Percentiles rank a stretch among this genome's conserved stretches.
phyloP scores from a whole-genome alignment of 2,329 filamentous ascomycete genomes.

The Aspergillus tanneri region DNA sequence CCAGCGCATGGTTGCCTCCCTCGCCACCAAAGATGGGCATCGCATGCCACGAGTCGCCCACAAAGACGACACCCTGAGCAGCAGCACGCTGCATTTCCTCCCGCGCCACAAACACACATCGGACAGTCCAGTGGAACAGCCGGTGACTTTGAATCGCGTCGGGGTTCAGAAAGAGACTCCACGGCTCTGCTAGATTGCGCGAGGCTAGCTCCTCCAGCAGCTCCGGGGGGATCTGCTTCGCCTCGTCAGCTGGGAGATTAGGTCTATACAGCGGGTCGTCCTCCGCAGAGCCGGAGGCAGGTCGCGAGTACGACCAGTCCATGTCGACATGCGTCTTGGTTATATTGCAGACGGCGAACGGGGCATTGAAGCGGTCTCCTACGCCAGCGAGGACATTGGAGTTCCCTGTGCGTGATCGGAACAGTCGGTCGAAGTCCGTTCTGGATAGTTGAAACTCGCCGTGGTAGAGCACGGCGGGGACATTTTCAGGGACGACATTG shows the following conservation, averaged over 20 bases:
- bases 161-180: constrained; percentile 8
- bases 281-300: not conserved
- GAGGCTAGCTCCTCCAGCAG: constrained; percentile 10
- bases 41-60: constrained; percentile 15
- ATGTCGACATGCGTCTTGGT: constrained; percentile 7
- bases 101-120: constrained; percentile 8
- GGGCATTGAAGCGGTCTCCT: constrained; percentile 13
- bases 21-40: constrained; percentile 16
- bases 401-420: constrained; percentile 7
- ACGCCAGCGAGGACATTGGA: constrained; percentile 11
- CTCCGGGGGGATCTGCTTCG: constrained; percentile 4
- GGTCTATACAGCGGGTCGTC: constrained; percentile 7
- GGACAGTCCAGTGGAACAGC: constrained; percentile 9
- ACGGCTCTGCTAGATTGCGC: constrained; percentile 9
- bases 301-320: constrained; percentile 15
- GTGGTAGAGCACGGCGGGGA: constrained; percentile 12
- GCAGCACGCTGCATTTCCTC: not conserved
- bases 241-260: constrained; percentile 8
- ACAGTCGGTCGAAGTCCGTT: constrained; percentile 2
- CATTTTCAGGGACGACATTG: not conserved
- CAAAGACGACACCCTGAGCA: constrained; percentile 1
- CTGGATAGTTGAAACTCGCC: constrained; percentile 9
- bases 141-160: constrained; percentile 7
- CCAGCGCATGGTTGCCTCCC: constrained; percentile 12
- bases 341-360: constrained; percentile 12